Evolutionary conservation across 441 rosid species (phyloP), one percentile per base, ranked within the genome.

Genomic region (Sinapis alba): DNA sequence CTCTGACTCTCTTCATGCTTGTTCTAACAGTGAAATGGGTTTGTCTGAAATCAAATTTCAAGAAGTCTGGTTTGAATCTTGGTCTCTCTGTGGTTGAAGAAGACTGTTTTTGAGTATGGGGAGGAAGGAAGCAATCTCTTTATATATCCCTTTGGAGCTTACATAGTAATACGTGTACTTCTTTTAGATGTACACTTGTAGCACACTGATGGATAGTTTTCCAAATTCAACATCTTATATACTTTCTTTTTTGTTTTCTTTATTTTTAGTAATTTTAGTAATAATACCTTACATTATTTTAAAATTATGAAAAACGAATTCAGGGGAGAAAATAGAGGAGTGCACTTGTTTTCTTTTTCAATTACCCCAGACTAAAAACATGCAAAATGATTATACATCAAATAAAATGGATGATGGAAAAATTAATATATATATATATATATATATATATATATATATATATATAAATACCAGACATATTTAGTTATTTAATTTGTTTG

Each of bases 1-100:
- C 92, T 78, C 86, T 74, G 0, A 73, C 18, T 73, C 72, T 82
- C 65, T 76, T 84, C 90, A 89, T 83, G 58, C 8, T 67, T 41
- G 62, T 32, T 8, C 5, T 21, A 24, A 16, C 8, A 10, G 0
- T 18, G 36, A 69, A 21, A 62, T 38, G 79, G 69, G 69, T 27
- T 54, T 28, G 65, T 26, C 1, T 32, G 47, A 19, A 50, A 51
- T 53, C 30, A 9, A 51, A 1, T 27, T 51, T 28, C 8, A 7
- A 67, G 47, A 67, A 51, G 60, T 67, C 13, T 54, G 45, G n/a
- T 51, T 26, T 43, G 23, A 23, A 19, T 41, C n/a, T 72, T 43
- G 59, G 21, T 74, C 19, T 21, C 53, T 72, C 9, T 28, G 27
- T 67, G 26, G 69, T 50, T 68, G 73, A 60, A 21, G 64, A 53